These are phyloP conservation scores for Haberlea rhodopensis DNA, from an alignment of 257 asterid genomes.

Conservation along the genomic window DNA sequence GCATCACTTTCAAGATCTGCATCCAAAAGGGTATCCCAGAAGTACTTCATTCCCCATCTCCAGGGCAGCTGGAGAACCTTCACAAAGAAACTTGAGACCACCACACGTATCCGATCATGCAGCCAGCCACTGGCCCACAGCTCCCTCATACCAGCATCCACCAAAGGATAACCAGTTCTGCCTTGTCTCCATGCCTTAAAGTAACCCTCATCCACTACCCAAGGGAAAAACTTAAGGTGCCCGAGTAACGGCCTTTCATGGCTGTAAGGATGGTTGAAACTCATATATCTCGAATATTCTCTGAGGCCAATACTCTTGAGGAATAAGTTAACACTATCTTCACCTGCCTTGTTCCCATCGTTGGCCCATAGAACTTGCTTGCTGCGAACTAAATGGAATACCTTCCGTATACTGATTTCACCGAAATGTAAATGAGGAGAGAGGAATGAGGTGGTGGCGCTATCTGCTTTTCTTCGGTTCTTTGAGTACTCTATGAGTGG, in stretches of 20 bases:
- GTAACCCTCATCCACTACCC: conserved; percentile 81
- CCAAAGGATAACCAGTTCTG: conserved; percentile 89
- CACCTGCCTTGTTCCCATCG: conserved; percentile 85
- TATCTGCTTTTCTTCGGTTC: conserved; percentile 86
- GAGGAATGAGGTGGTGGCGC: conserved; percentile 87
- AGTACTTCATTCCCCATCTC: conserved; percentile 99
- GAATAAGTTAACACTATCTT: conserved; percentile 88
- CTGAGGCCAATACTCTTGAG: conserved; percentile 88
- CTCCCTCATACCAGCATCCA: conserved; percentile 98
- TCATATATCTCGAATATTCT: conserved; percentile 88
- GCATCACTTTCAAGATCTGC: conserved; percentile 98
- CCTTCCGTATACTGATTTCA: conserved; percentile 84
- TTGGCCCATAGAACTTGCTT: conserved; percentile 88
- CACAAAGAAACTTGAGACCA: conserved; percentile 90
- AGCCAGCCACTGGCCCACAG: conserved; percentile 98
- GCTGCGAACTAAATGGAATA: conserved; percentile 80
- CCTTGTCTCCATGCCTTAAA: conserved; percentile 97
- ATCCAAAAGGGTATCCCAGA: conserved; percentile 90
- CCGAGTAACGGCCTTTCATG: conserved; percentile 88
- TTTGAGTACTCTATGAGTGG: conserved; percentile 75
- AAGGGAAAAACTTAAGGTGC: conserved; percentile 73
- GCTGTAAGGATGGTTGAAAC: conserved; percentile 92
- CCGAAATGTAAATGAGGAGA: conserved; percentile 93
- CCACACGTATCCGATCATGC: conserved; percentile 85
- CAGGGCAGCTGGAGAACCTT: conserved; percentile 93